Conservation (phyloP, 2,329 filamentous ascomycete genomes). For the Lachnellula subtilissima region DNA sequence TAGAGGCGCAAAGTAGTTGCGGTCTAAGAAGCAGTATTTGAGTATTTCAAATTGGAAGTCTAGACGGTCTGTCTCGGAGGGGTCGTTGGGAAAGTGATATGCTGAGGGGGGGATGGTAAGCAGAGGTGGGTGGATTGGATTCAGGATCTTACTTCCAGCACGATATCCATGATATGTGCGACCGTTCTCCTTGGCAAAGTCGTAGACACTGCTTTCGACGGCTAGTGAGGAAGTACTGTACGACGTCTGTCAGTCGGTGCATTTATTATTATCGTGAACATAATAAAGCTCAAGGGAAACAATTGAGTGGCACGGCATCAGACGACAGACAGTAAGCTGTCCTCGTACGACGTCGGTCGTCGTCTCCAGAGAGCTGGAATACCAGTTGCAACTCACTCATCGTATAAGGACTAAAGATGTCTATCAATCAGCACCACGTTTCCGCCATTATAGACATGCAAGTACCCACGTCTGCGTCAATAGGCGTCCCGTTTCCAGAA, state of each 20-base stretch:
- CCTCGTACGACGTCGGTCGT: conserved; percentile 5
- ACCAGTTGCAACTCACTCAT: conserved; percentile 14
- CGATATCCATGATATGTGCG: conserved; percentile 27
- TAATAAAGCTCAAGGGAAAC: conserved; percentile 1
- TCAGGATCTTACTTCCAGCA: conserved; percentile 12
- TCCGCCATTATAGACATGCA: not conserved
- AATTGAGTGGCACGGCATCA: conserved; percentile 4
- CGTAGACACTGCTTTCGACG: conserved; percentile 12
- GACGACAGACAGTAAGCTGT: too few species aligned
- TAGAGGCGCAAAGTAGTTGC: conserved; percentile 40
- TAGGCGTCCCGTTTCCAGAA: conserved; percentile 12
- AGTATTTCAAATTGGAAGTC: conserved; percentile 46
- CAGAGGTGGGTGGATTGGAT: not conserved
- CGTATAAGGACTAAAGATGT: conserved; percentile 10
- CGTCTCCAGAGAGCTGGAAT: conserved; percentile 17
- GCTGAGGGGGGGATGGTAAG: conserved; percentile 8
- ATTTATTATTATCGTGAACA: not conserved
- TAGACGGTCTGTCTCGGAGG: conserved; percentile 44
- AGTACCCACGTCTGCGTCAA: conserved; percentile 21
- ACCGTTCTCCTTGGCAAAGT: conserved; percentile 25
- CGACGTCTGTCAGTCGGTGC: not conserved
- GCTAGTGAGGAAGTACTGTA: conserved; percentile 8
- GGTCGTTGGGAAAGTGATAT: conserved; percentile 41
- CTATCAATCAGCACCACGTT: not conserved
- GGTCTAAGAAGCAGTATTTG: conserved; percentile 31